These are phyloP conservation scores for Penicillium italicum DNA, from an alignment of 2,329 filamentous ascomycete genomes.

Conservation along the genomic window DNA sequence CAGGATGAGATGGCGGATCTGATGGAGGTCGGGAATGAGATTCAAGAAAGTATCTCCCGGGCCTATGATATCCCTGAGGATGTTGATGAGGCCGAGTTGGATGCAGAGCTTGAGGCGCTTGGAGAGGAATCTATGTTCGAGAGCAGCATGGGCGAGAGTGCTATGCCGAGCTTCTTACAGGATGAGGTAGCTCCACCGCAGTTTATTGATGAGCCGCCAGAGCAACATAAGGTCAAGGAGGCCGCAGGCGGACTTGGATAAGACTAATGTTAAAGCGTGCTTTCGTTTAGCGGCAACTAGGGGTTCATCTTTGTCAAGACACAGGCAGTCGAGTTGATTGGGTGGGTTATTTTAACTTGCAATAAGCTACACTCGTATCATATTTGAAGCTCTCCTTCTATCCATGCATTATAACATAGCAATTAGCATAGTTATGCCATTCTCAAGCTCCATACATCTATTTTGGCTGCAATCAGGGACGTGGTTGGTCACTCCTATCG, in stretches of 20 bases:
- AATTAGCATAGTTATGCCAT: neutral
- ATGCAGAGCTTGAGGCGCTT: slow-evolving; percentile 91
- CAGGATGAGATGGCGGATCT: slow-evolving; percentile 99
- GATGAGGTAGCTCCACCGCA: slow-evolving; percentile 78
- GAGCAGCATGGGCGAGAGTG: slow-evolving; percentile 57
- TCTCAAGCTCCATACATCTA: neutral
- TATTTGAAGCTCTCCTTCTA: neutral
- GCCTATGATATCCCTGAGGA: slow-evolving; percentile 96
- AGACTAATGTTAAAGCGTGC: slow-evolving; percentile 10
- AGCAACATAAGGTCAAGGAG: slow-evolving; percentile 75
- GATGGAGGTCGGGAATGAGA: slow-evolving; percentile 97
- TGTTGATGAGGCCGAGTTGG: slow-evolving; percentile 91
- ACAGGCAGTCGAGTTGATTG: slow-evolving; percentile 19
- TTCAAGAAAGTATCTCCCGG: slow-evolving; percentile 86
- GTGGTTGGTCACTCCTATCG: neutral
- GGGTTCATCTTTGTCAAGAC: slow-evolving; percentile 13
- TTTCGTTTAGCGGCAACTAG: slow-evolving; percentile 2
- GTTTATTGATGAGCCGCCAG: slow-evolving; percentile 89
- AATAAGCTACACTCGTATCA: neutral
- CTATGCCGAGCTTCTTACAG: slow-evolving; percentile 78
- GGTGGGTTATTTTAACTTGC: neutral
- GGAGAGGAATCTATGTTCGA: slow-evolving; percentile 93
- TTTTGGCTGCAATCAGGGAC: neutral
- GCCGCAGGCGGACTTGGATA: slow-evolving; percentile 52
- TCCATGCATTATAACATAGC: neutral